These are phyloP conservation scores for Ogataea parapolymorpha DNA, from an alignment of 805 yeast genomes.

Conservation along the genomic window DNA sequence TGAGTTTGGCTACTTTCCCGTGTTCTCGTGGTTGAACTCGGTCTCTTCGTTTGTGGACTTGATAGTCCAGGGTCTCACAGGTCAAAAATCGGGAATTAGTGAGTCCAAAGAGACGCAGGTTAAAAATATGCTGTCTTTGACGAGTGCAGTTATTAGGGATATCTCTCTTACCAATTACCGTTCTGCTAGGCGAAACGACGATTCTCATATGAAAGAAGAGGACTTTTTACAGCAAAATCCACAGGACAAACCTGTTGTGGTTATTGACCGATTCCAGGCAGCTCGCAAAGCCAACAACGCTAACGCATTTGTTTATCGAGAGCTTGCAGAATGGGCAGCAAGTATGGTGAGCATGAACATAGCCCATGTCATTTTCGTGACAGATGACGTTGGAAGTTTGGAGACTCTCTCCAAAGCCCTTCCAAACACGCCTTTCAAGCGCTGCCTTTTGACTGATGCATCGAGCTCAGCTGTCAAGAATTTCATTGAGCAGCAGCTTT, in stretches of 20 bases:
- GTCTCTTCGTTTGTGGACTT: constrained; percentile 77
- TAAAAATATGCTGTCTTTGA: constrained; percentile 71
- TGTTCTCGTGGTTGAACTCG: constrained; percentile 88
- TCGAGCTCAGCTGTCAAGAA: constrained; percentile 62
- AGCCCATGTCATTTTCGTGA: constrained; percentile 87
- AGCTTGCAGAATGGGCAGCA: constrained; percentile 87
- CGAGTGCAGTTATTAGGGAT: constrained; percentile 69
- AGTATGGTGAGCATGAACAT: constrained; percentile 67
- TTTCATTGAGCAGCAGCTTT: constrained; percentile 60
- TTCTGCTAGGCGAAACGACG: constrained; percentile 26
- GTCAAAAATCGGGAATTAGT: constrained; percentile 87
- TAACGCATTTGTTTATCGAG: constrained; percentile 65
- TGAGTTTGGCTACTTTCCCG: constrained; percentile 88
- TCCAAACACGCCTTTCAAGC: constrained; percentile 85
- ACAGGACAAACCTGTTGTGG: constrained; percentile 79
- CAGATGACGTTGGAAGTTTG: constrained; percentile 79
- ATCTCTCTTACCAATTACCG: constrained; percentile 49
- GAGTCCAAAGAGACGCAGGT: constrained; percentile 80
- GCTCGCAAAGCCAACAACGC: constrained; percentile 52
- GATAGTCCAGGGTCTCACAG: constrained; percentile 85
- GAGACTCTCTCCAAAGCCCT: constrained; percentile 66
- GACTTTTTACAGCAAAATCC: constrained; percentile 84
- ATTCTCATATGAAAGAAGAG: constrained; percentile 54
- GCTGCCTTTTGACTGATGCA: constrained; percentile 77
- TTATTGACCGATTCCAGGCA: constrained; percentile 66